Evolutionary conservation across 495 filamentous ascomycete genomes (phyloP).

Genomic region (Penicillium silybi): DNA sequence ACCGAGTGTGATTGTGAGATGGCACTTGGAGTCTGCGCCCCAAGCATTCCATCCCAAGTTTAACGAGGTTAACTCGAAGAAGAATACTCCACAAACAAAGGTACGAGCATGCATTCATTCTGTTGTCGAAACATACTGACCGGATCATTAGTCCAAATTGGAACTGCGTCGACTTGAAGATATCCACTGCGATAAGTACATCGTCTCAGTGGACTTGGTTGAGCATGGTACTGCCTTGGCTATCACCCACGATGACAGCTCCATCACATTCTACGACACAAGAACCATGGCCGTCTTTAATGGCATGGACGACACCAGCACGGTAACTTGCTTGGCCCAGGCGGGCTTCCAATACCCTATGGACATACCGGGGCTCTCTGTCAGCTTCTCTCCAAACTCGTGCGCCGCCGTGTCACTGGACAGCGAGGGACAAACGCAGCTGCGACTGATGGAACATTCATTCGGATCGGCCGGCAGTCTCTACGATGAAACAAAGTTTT

Average conservation of each 20-base stretch:
- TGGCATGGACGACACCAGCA: conserved; percentile 56
- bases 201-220: conserved; percentile 62
- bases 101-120: conserved; percentile 13
- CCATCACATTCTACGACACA: conserved; percentile 72
- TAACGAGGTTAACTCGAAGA: conserved; percentile 64
- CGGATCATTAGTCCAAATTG: conserved; percentile 45
- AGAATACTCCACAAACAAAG: conserved; percentile 47
- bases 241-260: conserved; percentile 70
- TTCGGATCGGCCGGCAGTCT: conserved; percentile 36
- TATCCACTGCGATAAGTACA: conserved; percentile 58
- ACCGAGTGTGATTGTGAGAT: conserved; percentile 68
- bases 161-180: conserved; percentile 65
- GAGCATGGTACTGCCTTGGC: conserved; percentile 65
- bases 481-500: conserved; percentile 48
- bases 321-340: conserved; percentile 64
- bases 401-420: conserved; percentile 63
- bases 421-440: conserved; percentile 59
- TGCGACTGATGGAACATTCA: conserved; percentile 57
- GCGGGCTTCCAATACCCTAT: conserved; percentile 65
- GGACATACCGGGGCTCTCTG: conserved; percentile 45
- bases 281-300: conserved; percentile 62
- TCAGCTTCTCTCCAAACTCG: conserved; percentile 70
- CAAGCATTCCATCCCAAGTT: conserved; percentile 66
- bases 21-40: conserved; percentile 64
- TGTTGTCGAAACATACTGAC: conserved; percentile 12